phyloP scores from a whole-genome alignment of 208 protist species.

The Wallacemonas sp. region DNA sequence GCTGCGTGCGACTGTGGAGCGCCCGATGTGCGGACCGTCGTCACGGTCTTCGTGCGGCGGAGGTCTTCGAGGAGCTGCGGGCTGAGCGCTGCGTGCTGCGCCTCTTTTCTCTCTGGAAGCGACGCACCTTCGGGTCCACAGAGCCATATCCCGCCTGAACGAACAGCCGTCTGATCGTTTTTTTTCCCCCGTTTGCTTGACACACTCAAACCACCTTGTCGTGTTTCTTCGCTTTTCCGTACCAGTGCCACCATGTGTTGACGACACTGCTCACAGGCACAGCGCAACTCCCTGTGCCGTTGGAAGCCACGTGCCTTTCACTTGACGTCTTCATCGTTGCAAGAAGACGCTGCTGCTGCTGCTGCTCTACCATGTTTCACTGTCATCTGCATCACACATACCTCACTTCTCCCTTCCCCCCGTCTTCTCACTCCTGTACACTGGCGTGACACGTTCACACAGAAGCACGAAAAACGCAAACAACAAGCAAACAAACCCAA shows the following conservation, averaged over 20 bases:
- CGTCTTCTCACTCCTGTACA: background rate
- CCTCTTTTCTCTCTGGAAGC: constrained; percentile 49
- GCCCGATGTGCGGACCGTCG: constrained; percentile 26
- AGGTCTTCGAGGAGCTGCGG: constrained; percentile 53
- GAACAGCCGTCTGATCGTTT: background rate
- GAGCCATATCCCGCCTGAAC: background rate
- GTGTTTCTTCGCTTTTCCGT: no score
- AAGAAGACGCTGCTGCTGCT: no score
- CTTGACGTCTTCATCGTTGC: no score
- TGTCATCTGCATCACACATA: background rate
- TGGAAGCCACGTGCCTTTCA: no score
- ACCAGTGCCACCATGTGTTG: no score
- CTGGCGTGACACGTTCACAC: background rate
- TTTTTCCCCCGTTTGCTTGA: no score
- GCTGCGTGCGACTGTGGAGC: constrained; percentile 66
- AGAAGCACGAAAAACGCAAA: no score
- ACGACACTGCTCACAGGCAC: no score
- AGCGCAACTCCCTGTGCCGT: no score
- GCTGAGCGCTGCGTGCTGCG: constrained; percentile 35
- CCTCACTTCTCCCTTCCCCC: background rate
- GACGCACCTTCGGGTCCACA: constrained; percentile 29
- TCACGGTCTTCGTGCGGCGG: constrained; percentile 34
- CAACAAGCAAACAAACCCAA: no score
- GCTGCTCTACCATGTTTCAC: no score
- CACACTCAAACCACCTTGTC: no score